These are phyloP conservation scores for Venustampulla echinocandica DNA, from an alignment of 495 filamentous ascomycete genomes.

Conservation along the genomic window DNA sequence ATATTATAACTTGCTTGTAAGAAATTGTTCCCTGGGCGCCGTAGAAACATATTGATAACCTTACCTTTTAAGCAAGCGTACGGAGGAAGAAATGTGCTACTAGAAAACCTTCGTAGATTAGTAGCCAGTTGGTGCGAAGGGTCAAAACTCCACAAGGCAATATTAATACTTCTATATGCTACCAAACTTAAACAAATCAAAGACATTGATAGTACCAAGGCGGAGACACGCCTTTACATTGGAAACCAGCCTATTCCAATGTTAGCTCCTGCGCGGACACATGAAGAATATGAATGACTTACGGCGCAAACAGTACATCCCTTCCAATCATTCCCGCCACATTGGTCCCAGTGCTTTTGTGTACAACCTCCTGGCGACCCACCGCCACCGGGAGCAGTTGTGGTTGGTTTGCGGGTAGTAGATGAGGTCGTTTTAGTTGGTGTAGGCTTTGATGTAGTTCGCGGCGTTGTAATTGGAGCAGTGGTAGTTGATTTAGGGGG, in stretches of 20 bases:
- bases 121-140: too few relatives aligned
- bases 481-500: neutral
- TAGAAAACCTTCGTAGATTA: too few relatives aligned
- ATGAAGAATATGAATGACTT: neutral
- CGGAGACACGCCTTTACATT: constrained; percentile 4
- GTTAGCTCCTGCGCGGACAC: neutral
- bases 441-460: neutral
- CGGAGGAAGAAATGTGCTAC: too few relatives aligned
- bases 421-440: neutral
- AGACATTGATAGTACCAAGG: constrained; percentile 11
- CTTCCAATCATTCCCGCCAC: constrained; percentile 8
- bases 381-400: neutral
- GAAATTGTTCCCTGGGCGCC: too few relatives aligned
- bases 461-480: neutral
- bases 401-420: neutral
- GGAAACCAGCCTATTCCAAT: constrained; percentile 1
- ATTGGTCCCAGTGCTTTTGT: constrained; percentile 6
- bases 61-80: too few relatives aligned
- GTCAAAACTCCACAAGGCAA: too few relatives aligned
- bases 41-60: too few relatives aligned
- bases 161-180: too few relatives aligned
- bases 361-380: constrained; percentile 1
- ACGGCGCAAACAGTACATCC: constrained; percentile 7
- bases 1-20: too few relatives aligned
- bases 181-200: neutral